These are phyloP conservation scores for Blastomyces silverae DNA, from an alignment of 2,329 filamentous ascomycete genomes.

Conservation along the genomic window DNA sequence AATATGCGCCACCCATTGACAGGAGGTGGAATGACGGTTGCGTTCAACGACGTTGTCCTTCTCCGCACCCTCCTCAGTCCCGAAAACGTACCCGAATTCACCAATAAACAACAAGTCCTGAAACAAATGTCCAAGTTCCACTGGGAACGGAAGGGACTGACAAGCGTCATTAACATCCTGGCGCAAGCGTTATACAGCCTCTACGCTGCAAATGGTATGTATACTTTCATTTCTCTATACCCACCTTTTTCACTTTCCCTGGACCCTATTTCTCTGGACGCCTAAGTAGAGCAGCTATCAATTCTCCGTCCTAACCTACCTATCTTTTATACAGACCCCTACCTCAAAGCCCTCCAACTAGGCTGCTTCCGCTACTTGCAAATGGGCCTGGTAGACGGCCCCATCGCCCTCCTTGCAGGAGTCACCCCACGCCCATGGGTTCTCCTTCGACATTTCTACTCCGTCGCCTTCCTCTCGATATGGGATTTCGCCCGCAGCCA, in stretches of 20 bases:
- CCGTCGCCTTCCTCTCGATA: constrained; percentile 80
- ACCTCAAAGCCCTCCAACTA: constrained; percentile 71
- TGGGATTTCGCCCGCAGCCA: constrained; percentile 57
- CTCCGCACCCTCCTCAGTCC: constrained; percentile 69
- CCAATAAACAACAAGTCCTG: constrained; percentile 59
- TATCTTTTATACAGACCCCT: constrained; percentile 44
- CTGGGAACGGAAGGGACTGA: constrained; percentile 75
- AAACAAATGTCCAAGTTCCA: constrained; percentile 69
- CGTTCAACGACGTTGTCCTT: constrained; percentile 82
- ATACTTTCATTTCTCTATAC: constrained; percentile 1
- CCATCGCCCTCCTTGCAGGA: constrained; percentile 73
- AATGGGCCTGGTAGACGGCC: constrained; percentile 64
- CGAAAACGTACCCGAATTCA: constrained; percentile 59
- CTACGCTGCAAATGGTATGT: constrained; percentile 69
- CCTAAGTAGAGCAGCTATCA: background rate
- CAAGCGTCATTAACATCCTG: constrained; percentile 93
- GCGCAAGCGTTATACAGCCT: constrained; percentile 87
- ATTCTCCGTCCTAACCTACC: background rate
- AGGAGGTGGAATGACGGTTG: constrained; percentile 96
- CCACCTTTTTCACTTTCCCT: background rate
- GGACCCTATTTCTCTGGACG: constrained; percentile 13
- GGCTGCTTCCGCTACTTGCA: constrained; percentile 95
- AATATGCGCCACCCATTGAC: constrained; percentile 99
- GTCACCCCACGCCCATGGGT: constrained; percentile 69
- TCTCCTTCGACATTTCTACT: constrained; percentile 89